These are phyloP conservation scores for Blastobotrys terrestris DNA, from an alignment of 805 yeast genomes.

Conservation along the genomic window DNA sequence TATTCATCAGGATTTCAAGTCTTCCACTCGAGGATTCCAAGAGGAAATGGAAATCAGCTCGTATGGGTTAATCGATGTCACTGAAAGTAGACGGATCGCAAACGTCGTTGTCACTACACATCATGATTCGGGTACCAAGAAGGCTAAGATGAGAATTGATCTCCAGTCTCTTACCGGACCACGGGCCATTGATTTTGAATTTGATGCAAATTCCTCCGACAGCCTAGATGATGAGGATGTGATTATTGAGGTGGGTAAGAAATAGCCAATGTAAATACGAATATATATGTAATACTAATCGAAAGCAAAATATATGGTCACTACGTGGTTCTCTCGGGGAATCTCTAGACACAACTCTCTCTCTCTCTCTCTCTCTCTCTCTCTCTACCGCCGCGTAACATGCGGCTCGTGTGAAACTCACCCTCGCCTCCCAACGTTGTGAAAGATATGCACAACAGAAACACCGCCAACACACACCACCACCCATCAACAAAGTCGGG, in stretches of 20 bases:
- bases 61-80: constrained; percentile 17
- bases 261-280: no score
- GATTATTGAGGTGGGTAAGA: constrained; percentile 15
- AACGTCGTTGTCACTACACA: constrained; percentile 13
- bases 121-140: constrained; percentile 2
- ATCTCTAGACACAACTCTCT: no score
- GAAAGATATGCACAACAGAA: not conserved
- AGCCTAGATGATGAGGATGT: constrained; percentile 11
- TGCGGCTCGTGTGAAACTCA: no score
- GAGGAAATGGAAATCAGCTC: constrained; percentile 18
- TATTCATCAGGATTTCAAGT: constrained; percentile 21
- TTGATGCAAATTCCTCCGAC: constrained; percentile 7
- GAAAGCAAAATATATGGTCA: no score
- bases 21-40: constrained; percentile 17
- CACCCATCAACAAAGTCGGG: not conserved
- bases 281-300: no score
- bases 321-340: no score
- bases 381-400: no score
- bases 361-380: no score
- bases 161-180: constrained; percentile 10
- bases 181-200: constrained; percentile 6
- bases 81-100: constrained; percentile 11
- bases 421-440: not conserved
- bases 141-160: constrained; percentile 18
- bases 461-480: not conserved